A percentile compares a stretch with the other conserved stretches of the same genome.
These are phyloP conservation scores for Exobasidium cylindrosporum DNA, from an alignment of 1,284 basidiomycete species.

Conservation along the genomic window DNA sequence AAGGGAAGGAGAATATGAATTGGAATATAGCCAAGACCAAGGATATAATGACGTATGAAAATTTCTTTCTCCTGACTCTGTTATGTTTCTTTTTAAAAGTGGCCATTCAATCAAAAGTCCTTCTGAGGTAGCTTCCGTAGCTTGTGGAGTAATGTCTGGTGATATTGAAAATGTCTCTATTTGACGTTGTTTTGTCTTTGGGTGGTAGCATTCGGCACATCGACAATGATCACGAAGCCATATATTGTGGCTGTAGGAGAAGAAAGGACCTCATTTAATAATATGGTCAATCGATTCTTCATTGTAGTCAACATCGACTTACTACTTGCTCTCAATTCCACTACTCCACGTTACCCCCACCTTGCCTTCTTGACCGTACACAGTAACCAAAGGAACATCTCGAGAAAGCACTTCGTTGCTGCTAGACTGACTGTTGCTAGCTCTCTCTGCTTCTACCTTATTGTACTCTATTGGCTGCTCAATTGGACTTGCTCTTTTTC, in stretches of 20 bases:
- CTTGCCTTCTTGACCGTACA: neutral
- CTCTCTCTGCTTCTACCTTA: no score
- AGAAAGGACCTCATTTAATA: no score
- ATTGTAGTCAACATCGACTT: conserved; percentile 3
- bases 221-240: conserved; percentile 84
- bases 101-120: conserved; percentile 67
- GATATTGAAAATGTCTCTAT: conserved; percentile 82
- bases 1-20: conserved; percentile 71
- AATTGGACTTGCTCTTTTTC: neutral
- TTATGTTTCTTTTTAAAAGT: neutral
- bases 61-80: neutral
- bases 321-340: conserved; percentile 21
- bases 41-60: conserved; percentile 75
- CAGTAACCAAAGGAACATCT: neutral
- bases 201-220: conserved; percentile 81
- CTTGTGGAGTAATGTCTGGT: conserved; percentile 66
- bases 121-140: conserved; percentile 64
- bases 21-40: conserved; percentile 74
- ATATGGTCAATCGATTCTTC: neutral
- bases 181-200: conserved; percentile 82
- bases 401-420: neutral
- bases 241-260: conserved; percentile 61
- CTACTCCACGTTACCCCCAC: conserved; percentile 20
- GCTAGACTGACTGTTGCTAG: no score
- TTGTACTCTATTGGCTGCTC: neutral